Base-by-base conservation (phyloP, 768 basidiomycete genomes). In the Baorangia bicolor region DNA sequence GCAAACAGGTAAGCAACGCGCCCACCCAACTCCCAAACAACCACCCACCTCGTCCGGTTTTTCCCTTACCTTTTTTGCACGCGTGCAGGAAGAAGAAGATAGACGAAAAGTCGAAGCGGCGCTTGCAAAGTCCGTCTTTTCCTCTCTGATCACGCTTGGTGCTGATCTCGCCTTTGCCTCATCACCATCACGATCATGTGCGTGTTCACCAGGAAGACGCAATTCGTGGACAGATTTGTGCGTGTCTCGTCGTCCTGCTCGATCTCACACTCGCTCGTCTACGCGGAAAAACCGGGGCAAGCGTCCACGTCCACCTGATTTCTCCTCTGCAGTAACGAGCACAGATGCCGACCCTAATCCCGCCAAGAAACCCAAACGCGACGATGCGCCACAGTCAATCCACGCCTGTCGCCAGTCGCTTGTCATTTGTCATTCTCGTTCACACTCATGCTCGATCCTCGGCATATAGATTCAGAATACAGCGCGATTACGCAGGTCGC, bases 171-270 rank as follows among this genome's bases (percentile, higher is more conserved):
- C 25, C 54, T 40, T 13, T 12, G 10, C 30, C 30, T 30, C 30
- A 28, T 28, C 34, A 35, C 16, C 16, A 28, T 27, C 20, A 46
- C 31, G 14, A 23, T 34, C 10, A 12, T 18, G 25, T 8, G 18
- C 5, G 31, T 31, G 12, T 20, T 9, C 13, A 25, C 6, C 64
- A 88, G 85, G 72, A 87, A 86, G 65, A 80, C 74, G 48, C 69
- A 77, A 10, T 87, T 87, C 67, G 81, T 82, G 54, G 76, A 77
- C 59, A 78, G 85, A 65, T 86, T 86, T 74, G 84, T 85, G 64
- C 65, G 83, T 56, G 16, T 79, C 6, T 1, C 34, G 5, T n/a
- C 10, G 27, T 16, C 13, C 33, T 21, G 18, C 2, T 13, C 8
- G 2, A 6, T 18, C 11, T 23, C 28, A 7, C 2, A 20, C 20